Evolutionary conservation across 2,329 filamentous ascomycete species (phyloP), one percentile per base, ranked within the genome.

Genomic region (Ophiostoma tasmaniense): DNA sequence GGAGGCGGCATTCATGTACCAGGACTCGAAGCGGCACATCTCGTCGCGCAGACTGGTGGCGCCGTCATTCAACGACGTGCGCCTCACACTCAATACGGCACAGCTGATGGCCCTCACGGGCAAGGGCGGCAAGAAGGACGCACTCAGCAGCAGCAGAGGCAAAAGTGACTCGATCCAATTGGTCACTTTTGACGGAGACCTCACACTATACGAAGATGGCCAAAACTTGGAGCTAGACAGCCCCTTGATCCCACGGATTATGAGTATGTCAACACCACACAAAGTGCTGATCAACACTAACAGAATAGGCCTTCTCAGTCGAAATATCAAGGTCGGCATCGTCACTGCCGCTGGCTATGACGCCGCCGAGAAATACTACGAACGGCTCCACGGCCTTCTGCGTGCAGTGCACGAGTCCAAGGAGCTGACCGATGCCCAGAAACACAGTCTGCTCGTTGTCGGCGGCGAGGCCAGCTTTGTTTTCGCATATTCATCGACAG

Each of bases 301-400:
- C 59, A n/a, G 8, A 2, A 22, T 37, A 65, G 88, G 89, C 71
- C 87, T 99, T 20, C 85, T 99, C 74, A 84, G 83, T 64, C 88
- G 89, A 73, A 89, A 90, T 71, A 91, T 94, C 72, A 90, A 90
- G 73, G 89, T 99, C 73, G 95, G 93, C 66, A 98, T 99, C 75
- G 95, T 99, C 67, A 99, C 95, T 0, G 95, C 95, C 0, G 95
- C 95, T 1, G 95, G 95, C 22, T 99, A 99, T 80, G 94, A 92
- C 0, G 90, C 94, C 50, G 91, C 92, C 5, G 86, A 89, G 68
- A 88, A 88, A 73, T 99, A 99, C 82, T 93, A 96, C 77, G 88
- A 86, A 25, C 90, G 95, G 20, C 86, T 99, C 1, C 88, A 93
- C 76, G 95, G 95, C 0, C 85, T 99, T 0, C 85, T 99, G 1